Conservation (phyloP, 176 grass and related monocot species). For the Eragrostis nindensis region DNA sequence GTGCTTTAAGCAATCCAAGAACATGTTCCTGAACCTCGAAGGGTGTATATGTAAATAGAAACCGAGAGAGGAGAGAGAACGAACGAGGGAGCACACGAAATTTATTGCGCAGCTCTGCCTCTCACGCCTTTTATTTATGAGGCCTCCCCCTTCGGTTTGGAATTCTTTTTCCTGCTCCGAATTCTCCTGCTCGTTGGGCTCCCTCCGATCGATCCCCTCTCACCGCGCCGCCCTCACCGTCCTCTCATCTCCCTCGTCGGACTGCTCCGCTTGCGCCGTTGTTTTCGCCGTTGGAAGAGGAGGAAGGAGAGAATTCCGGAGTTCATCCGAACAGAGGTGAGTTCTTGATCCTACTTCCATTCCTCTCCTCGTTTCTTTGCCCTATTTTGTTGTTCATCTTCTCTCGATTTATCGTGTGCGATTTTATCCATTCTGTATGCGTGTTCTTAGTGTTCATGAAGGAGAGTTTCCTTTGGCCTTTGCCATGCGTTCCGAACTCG, state of each 20-base stretch:
- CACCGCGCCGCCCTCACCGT: slow-evolving; percentile 13
- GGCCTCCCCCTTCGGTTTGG: slow-evolving; percentile 25
- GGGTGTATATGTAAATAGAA: slow-evolving; percentile 40
- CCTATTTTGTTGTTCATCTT: not conserved
- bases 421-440: not conserved
- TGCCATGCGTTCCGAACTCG: not conserved
- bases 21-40: slow-evolving; percentile 24
- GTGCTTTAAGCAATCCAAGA: slow-evolving; percentile 41
- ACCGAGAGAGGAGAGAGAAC: not conserved
- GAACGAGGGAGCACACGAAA: slow-evolving; percentile 16
- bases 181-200: slow-evolving; percentile 41
- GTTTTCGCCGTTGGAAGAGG: slow-evolving; percentile 8
- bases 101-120: slow-evolving; percentile 52
- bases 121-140: slow-evolving; percentile 50
- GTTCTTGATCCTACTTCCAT: slow-evolving; percentile 34
- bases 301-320: slow-evolving; percentile 26
- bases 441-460: slow-evolving; percentile 13
- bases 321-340: slow-evolving; percentile 34
- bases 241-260: not conserved
- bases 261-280: not conserved
- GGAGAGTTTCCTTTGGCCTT: slow-evolving; percentile 15
- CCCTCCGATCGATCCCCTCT: slow-evolving; percentile 25
- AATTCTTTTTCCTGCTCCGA: slow-evolving; percentile 40
- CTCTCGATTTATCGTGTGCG: not conserved
- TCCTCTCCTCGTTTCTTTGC: not conserved